Base-by-base conservation (phyloP, 768 basidiomycete species). In the Suillus lakei region DNA sequence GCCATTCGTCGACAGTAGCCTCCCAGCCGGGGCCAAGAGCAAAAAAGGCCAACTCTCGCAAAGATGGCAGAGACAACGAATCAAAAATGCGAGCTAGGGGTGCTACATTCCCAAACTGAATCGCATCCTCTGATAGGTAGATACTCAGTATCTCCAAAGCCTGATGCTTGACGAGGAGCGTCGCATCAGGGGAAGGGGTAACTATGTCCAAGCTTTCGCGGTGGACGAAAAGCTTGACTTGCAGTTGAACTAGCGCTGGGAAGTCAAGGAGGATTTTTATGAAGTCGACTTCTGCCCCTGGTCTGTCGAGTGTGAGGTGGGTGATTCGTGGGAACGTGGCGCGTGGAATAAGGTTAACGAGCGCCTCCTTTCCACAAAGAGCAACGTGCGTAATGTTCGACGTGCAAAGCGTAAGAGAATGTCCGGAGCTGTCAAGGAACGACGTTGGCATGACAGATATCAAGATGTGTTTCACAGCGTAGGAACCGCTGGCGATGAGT, bases 221-320 rank as follows among this genome's bases (percentile, higher is more conserved):
- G n/a, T 63, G 62, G 18, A 68, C 61, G 2, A 65, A 64, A 46
- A 72, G 66, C 16, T 64, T 23, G 51, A 73, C 56, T 4, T 65
- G 36, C 38, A 76, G 65, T 41, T 69, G 60, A 8, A 66, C 48
- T 30, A 76, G 64, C 36, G 62, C n/a, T 1, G 58, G 12, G 63
- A 66, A 69, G 56, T 76, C 72, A 26, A 61, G 61, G 55, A 71
- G 67, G 30, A 76, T 50, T 23, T 48, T 36, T 28, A 63, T 54
- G 38, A 74, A 65, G 26, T 50, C n/a, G 43, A 64, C 15, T 12
- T 62, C 61, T 15, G 34, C 36, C 21, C 60, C 58, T 62, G 44
- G 32, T 36, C 39, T 39, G 43, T 76, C 71, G 61, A 71, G 70
- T 30, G 68, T 63, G 54, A 76, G 74, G 60, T 69, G 66, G 1